Evolutionary conservation across 2,329 filamentous ascomycete species (phyloP).

Genomic region (Aspergillus costaricaensis): DNA sequence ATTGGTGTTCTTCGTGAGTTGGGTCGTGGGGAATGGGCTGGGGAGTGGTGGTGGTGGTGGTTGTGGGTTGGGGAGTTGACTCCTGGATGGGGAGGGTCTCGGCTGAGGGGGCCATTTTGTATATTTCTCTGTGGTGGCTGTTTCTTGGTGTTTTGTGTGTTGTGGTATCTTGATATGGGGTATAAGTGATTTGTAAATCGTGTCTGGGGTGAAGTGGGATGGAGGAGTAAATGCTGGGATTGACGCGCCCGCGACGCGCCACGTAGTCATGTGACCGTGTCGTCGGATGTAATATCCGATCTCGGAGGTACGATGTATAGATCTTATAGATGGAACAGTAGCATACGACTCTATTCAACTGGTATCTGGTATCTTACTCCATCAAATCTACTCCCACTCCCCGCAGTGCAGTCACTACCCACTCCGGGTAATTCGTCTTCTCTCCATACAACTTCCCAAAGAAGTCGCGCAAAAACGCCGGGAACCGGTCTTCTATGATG

Average conservation of each 20-base stretch:
- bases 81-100: constrained; percentile 11
- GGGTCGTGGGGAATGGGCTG: constrained; percentile 26
- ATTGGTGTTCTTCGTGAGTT: constrained; percentile 86
- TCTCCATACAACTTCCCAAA: constrained; percentile 73
- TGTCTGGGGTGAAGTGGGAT: not conserved
- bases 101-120: constrained; percentile 7
- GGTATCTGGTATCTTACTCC: not conserved
- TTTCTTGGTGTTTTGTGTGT: not conserved
- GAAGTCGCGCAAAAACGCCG: constrained; percentile 74
- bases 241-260: constrained; percentile 31
- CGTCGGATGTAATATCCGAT: too few relatives aligned
- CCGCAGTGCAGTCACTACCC: constrained; percentile 78
- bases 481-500: constrained; percentile 79
- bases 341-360: not conserved
- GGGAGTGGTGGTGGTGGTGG: constrained; percentile 11
- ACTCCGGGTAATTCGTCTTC: constrained; percentile 69
- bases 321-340: not conserved
- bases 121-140: not conserved
- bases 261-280: constrained; percentile 28
- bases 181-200: not conserved
- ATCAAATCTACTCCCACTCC: constrained; percentile 78
- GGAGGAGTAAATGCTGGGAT: not conserved
- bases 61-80: constrained; percentile 9
- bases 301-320: too few relatives aligned
- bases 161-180: not conserved